Evolutionary conservation across 768 basidiomycete genomes (phyloP).

Genomic region (Leccinum ochraceum): DNA sequence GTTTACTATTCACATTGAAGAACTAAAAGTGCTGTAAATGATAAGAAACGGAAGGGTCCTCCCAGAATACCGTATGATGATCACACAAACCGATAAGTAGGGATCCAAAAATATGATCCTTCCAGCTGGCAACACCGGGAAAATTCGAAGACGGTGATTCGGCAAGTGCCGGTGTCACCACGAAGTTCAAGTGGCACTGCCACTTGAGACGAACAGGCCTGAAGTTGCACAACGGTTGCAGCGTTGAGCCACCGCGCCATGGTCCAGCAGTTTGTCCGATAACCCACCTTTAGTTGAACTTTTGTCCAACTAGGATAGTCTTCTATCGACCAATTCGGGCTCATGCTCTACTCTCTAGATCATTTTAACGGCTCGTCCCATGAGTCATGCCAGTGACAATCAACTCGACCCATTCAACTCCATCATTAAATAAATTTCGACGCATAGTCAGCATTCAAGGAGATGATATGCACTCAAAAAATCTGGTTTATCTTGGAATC

Average conservation of each 20-base stretch:
- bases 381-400: neutral
- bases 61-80: neutral
- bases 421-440: neutral
- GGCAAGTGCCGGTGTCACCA: too few relatives aligned
- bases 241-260: too few relatives aligned
- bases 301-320: neutral
- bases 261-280: too few relatives aligned
- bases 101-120: neutral
- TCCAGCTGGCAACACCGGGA: neutral
- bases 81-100: too few relatives aligned
- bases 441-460: neutral
- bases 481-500: neutral
- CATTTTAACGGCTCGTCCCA: neutral
- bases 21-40: neutral
- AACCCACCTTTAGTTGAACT: too few relatives aligned
- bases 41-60: neutral
- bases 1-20: neutral
- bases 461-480: neutral
- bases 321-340: neutral
- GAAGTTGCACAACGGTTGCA: too few relatives aligned
- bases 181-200: too few relatives aligned
- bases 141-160: too few relatives aligned
- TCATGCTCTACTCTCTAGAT: neutral
- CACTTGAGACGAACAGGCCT: too few relatives aligned
- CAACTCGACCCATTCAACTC: neutral